Conservation (phyloP, 2,329 filamentous ascomycete species). For the Fusarium sambucinum region DNA sequence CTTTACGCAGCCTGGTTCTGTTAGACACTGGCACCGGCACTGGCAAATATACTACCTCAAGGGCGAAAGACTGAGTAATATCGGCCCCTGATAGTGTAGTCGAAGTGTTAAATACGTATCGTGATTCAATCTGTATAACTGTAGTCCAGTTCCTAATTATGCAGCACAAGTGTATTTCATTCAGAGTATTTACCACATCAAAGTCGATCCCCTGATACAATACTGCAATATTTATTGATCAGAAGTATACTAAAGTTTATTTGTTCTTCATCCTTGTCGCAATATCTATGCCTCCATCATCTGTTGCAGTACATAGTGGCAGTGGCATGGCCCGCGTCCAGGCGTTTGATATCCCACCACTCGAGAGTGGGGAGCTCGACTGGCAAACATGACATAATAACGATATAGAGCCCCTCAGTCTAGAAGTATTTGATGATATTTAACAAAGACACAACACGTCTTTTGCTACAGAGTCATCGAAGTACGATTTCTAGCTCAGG, state of each 20-base stretch:
- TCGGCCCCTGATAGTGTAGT: neutral
- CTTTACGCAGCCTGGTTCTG: neutral
- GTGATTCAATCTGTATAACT: neutral
- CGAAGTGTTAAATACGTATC: neutral
- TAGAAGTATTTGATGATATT: neutral
- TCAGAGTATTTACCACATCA: neutral
- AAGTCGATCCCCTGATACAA: neutral
- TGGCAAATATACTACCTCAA: neutral
- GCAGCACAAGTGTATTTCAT: neutral
- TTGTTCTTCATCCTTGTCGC: neutral
- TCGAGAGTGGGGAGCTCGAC: conserved; percentile 4
- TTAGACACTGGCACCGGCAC: neutral
- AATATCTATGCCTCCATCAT: neutral
- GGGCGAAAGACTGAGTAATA: fast-evolving
- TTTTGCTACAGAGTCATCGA: neutral
- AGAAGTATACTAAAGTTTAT: neutral
- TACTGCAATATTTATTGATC: too few species aligned
- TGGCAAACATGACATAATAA: neutral
- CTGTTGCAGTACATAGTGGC: neutral
- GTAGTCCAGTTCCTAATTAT: neutral
- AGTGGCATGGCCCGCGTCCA: conserved; percentile 4
- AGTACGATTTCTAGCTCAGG: neutral
- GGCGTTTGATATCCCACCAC: conserved; percentile 12
- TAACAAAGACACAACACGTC: neutral
- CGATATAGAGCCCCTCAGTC: neutral